Evolutionary conservation across 2,329 filamentous ascomycete genomes (phyloP), one percentile per base, ranked within the genome.

Genomic region (Lecanosticta acicola): DNA sequence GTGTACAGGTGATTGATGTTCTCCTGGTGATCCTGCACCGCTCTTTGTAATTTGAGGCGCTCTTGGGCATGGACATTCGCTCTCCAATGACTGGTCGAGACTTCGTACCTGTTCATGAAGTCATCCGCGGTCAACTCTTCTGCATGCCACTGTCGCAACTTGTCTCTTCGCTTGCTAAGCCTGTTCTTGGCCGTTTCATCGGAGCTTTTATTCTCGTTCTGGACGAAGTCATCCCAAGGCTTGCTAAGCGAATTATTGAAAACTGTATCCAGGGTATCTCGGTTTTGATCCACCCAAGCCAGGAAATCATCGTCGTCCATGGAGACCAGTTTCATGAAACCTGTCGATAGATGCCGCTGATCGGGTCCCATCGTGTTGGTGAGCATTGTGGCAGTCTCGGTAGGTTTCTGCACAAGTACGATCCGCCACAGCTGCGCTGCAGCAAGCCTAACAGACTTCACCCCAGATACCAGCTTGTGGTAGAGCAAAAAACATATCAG

Each of bases 61-160:
- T 98, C 93, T 0, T 91, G 88, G 39, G 85, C 83, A 65, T 91
- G 93, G 33, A 98, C 95, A 59, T 95, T 97, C 58, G 90, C 88
- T 72, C 91, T 85, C 93, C 91, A 98, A 48, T 91, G 84, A 33
- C 80, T 84, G 45, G 93, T 91, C 0, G 87, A 85, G 54, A 86
- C 81, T 59, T 95, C 87, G 60, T 97, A 91, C n/a, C 82, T 82
- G 43, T 84, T 75, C 47, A 90, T 77, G 13, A 85, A 74, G 53
- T 85, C 85, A 14, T 94, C 86, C 8, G 77, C 77, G 17, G 77
- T 76, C 3, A 79, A 67, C 41, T 83, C 81, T 53, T 91, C 84
- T 2, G 75, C 67, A 34, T 85, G 80, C 91, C 90, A 96, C 47
- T 81, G 76, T 62, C 80, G 87, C 3, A 98, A 74, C 55, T 79